Evolutionary conservation across 352 stramenopile genomes (phyloP).

Genomic region (Thalassiosira livingstoniorum): DNA sequence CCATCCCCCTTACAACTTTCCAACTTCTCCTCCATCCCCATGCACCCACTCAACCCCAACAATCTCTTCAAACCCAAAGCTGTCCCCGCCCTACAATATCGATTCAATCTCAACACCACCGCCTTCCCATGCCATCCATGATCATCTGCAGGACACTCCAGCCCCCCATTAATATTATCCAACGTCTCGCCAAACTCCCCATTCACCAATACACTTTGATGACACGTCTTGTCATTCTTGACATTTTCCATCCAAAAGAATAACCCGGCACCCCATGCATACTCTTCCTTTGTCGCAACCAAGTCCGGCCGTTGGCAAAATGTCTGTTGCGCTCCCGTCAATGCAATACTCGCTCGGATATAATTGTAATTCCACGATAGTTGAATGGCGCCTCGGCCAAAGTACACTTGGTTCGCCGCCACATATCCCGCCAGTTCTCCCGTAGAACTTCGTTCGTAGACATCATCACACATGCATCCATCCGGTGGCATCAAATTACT

Average conservation of each 20-base stretch:
- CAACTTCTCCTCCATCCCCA: slow-evolving; percentile 43
- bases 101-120: slow-evolving; percentile 36
- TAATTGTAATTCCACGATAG: slow-evolving; percentile 67
- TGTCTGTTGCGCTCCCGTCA: slow-evolving; percentile 49
- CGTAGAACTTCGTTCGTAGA: slow-evolving; percentile 21
- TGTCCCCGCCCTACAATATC: slow-evolving; percentile 41
- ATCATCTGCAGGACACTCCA: slow-evolving; percentile 29
- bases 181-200: slow-evolving; percentile 33
- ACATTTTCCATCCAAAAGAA: slow-evolving; percentile 65
- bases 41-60: slow-evolving; percentile 28
- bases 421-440: slow-evolving; percentile 45
- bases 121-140: slow-evolving; percentile 34
- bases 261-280: slow-evolving; percentile 56
- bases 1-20: slow-evolving; percentile 31
- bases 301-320: slow-evolving; percentile 58
- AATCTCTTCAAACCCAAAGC: slow-evolving; percentile 27
- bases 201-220: slow-evolving; percentile 43
- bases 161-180: slow-evolving; percentile 32
- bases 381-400: slow-evolving; percentile 47
- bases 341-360: slow-evolving; percentile 42
- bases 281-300: slow-evolving; percentile 50
- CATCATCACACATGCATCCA: slow-evolving; percentile 43
- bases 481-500: slow-evolving; percentile 46
- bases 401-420: slow-evolving; percentile 41
- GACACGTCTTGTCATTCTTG: slow-evolving; percentile 53